These are phyloP conservation scores for Juglanconis juglandina DNA, from an alignment of 2,329 filamentous ascomycete genomes.

Conservation along the genomic window DNA sequence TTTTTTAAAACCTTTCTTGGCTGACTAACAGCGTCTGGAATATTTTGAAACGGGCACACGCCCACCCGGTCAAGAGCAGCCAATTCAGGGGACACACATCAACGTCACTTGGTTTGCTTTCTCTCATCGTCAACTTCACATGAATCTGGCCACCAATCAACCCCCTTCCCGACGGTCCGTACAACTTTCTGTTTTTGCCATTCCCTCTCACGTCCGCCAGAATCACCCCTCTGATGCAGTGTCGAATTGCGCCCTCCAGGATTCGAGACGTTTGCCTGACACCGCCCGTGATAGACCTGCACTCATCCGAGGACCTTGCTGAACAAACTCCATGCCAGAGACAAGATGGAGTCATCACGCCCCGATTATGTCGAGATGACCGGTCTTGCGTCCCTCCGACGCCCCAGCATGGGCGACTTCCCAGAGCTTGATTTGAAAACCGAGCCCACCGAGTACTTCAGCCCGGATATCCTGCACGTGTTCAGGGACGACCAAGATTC, in stretches of 20 bases:
- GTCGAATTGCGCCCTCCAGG: background rate
- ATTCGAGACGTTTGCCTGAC: too few species aligned
- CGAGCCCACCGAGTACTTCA: background rate
- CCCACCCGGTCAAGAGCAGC: background rate
- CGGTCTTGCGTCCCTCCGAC: background rate
- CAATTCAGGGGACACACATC: too few species aligned
- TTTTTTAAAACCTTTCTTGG: background rate
- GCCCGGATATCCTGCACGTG: slow-evolving; percentile 15
- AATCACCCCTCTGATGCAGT: background rate
- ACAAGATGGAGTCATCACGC: background rate
- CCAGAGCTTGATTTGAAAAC: background rate
- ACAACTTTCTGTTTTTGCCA: background rate
- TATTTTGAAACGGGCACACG: background rate
- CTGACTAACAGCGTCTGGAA: background rate
- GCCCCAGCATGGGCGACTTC: background rate
- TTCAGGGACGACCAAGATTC: slow-evolving; percentile 5
- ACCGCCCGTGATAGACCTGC: too few species aligned
- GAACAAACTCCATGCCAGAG: too few species aligned
- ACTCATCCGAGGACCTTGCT: too few species aligned
- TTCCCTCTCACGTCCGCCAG: too few species aligned
- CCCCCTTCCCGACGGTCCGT: background rate
- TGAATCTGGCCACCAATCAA: too few species aligned
- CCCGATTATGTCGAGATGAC: background rate
- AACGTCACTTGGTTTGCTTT: too few species aligned
- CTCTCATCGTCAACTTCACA: background rate